Percentiles rank a stretch among this genome's conserved stretches.
phyloP scores from a whole-genome alignment of 805 yeast genomes.

The Starmerella kuoi region DNA sequence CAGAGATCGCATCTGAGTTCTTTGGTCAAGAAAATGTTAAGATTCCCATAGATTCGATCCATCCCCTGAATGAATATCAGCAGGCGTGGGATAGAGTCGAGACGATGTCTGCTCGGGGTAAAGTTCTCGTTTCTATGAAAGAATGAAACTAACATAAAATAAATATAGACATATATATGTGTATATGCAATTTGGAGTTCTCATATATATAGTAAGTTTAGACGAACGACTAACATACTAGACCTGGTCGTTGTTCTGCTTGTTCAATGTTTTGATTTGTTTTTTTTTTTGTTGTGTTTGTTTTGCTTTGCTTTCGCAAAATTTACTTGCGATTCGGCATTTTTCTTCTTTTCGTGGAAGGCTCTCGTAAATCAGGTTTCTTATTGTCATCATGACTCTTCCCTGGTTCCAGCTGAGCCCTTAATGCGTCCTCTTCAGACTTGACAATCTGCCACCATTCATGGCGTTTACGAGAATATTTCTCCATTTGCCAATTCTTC shows the following conservation, averaged over 20 bases:
- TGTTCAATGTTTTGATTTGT: too few species aligned
- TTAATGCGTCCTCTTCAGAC: slow-evolving; percentile 26
- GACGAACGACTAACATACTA: too few species aligned
- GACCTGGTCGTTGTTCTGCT: too few species aligned
- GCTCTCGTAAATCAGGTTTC: too few species aligned
- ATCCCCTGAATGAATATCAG: slow-evolving; percentile 37
- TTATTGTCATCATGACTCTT: too few species aligned
- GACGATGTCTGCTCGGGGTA: slow-evolving; percentile 49
- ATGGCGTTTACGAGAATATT: slow-evolving; percentile 54
- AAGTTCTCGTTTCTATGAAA: slow-evolving; percentile 37
- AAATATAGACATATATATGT: background rate
- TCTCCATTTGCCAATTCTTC: slow-evolving; percentile 89
- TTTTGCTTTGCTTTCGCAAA: too few species aligned
- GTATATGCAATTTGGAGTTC: too few species aligned
- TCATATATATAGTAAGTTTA: too few species aligned
- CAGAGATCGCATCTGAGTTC: slow-evolving; percentile 34
- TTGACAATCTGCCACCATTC: slow-evolving; percentile 59
- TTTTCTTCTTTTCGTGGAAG: too few species aligned
- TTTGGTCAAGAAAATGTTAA: slow-evolving; percentile 36
- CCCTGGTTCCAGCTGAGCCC: slow-evolving; percentile 10
- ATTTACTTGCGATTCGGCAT: too few species aligned
- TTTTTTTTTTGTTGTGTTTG: too few species aligned
- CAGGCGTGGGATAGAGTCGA: slow-evolving; percentile 40
- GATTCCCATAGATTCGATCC: slow-evolving; percentile 44
- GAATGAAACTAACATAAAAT: background rate